phyloP scores from a whole-genome alignment of 805 yeast genomes.

The Nakazawaea holstii region DNA sequence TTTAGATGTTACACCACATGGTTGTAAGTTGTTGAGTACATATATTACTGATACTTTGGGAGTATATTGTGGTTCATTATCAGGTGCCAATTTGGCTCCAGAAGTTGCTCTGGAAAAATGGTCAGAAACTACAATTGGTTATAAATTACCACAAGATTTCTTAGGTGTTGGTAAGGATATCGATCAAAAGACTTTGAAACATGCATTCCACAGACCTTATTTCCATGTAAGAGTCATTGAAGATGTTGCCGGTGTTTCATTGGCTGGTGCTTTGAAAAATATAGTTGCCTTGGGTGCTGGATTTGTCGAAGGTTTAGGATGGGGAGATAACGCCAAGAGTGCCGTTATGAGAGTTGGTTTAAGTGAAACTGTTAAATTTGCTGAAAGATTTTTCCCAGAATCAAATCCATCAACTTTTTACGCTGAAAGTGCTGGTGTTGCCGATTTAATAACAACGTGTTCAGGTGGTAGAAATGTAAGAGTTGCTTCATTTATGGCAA shows the following conservation, averaged over 20 bases:
- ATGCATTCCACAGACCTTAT: slow-evolving; percentile 93
- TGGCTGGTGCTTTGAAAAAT: slow-evolving; percentile 96
- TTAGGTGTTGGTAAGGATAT: slow-evolving; percentile 64
- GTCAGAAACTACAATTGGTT: slow-evolving; percentile 98
- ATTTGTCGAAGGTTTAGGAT: slow-evolving; percentile 93
- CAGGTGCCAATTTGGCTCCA: slow-evolving; percentile 96
- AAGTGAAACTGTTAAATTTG: slow-evolving; percentile 84
- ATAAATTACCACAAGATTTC: slow-evolving; percentile 66
- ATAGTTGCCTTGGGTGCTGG: slow-evolving; percentile 96
- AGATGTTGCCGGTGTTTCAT: slow-evolving; percentile 93
- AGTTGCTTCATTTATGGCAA: slow-evolving; percentile 83
- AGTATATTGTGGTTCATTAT: slow-evolving; percentile 89
- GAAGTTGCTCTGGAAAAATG: slow-evolving; percentile 94
- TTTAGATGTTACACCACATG: slow-evolving; percentile 78
- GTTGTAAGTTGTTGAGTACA: slow-evolving; percentile 78
- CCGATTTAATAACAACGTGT: slow-evolving; percentile 96
- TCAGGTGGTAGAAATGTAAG: slow-evolving; percentile 95
- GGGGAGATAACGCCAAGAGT: slow-evolving; percentile 99
- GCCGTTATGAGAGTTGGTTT: slow-evolving; percentile 96
- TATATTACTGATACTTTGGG: slow-evolving; percentile 77
- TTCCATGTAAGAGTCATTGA: slow-evolving; percentile 92
- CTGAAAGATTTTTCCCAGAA: slow-evolving; percentile 73
- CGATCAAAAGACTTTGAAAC: slow-evolving; percentile 66
- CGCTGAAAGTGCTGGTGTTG: slow-evolving; percentile 95
- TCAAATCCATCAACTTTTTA: slow-evolving; percentile 78